Conservation (phyloP, 1,284 basidiomycete genomes). For the Boletellus dicymbophilus region DNA sequence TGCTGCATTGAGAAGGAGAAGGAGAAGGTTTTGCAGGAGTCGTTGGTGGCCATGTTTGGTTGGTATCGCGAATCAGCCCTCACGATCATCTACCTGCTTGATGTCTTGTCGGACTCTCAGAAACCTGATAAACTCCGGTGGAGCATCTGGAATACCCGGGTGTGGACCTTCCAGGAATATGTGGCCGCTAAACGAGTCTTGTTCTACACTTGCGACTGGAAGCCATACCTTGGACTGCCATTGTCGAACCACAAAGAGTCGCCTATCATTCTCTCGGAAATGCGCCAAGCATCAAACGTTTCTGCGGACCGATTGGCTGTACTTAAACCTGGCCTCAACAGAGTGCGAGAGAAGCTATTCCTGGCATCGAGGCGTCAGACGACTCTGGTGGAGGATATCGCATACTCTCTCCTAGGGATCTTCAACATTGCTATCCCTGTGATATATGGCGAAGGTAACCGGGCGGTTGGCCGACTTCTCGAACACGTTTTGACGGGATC, state of each 20-base stretch:
- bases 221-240: constrained; percentile 1
- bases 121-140: background rate
- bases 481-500: constrained; percentile 10
- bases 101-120: constrained; percentile 1
- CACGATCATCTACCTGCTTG: constrained; percentile 4
- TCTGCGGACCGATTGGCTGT: background rate
- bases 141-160: constrained; percentile 16
- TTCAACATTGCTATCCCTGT: background rate
- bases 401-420: background rate
- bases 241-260: constrained; percentile 6
- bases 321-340: constrained; percentile 6
- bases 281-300: background rate
- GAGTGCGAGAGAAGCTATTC: constrained; percentile 7
- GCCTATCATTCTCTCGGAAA: background rate
- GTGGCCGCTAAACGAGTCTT: background rate
- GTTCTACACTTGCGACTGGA: constrained; percentile 2
- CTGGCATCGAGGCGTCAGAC: constrained; percentile 4
- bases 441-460: background rate
- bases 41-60: background rate
- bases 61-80: background rate
- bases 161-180: constrained; percentile 14
- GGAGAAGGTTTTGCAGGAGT: background rate
- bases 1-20: background rate
- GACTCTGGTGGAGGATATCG: background rate
- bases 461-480: constrained; percentile 11